Conservation (phyloP, 2,329 filamentous ascomycete genomes). For the Aspergillus alliaceus region DNA sequence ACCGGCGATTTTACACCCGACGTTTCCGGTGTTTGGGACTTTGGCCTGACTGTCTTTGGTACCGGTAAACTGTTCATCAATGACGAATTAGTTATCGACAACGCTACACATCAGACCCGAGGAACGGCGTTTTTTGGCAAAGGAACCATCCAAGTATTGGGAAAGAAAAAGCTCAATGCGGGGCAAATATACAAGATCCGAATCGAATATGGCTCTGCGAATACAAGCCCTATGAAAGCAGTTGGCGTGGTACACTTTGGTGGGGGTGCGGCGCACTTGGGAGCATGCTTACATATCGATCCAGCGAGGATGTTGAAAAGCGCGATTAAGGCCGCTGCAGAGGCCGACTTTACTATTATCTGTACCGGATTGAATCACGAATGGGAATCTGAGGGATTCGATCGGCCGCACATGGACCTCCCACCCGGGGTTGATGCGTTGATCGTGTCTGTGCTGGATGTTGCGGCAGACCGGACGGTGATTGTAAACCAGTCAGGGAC, state of each 20-base stretch:
- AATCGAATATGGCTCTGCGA: slow-evolving; percentile 29
- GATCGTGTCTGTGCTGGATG: slow-evolving; percentile 62
- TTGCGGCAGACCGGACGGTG: slow-evolving; percentile 63
- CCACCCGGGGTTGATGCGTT: slow-evolving; percentile 54
- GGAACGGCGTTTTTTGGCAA: slow-evolving; percentile 64
- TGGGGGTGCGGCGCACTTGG: slow-evolving; percentile 26
- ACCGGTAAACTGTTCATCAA: slow-evolving; percentile 63
- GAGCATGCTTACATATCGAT: slow-evolving; percentile 23
- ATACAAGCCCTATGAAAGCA: slow-evolving; percentile 26
- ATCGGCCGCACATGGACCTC: slow-evolving; percentile 55
- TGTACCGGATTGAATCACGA: slow-evolving; percentile 27
- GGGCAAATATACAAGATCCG: slow-evolving; percentile 32
- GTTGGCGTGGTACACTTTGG: slow-evolving; percentile 24
- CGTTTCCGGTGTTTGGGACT: slow-evolving; percentile 57
- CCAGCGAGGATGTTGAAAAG: slow-evolving; percentile 10
- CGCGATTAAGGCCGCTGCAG: slow-evolving; percentile 14
- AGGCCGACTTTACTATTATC: slow-evolving; percentile 22
- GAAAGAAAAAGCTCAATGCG: slow-evolving; percentile 31
- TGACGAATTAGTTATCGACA: slow-evolving; percentile 59
- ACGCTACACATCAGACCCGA: slow-evolving; percentile 58
- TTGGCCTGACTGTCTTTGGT: slow-evolving; percentile 62
- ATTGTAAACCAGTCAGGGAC: slow-evolving; percentile 76
- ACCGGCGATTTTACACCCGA: slow-evolving; percentile 57
- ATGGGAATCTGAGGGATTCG: slow-evolving; percentile 41
- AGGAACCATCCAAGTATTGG: slow-evolving; percentile 62